Evolutionary conservation across 2,329 filamentous ascomycete genomes (phyloP), one percentile per base, ranked within the genome.

Genomic region (Fusarium nanum): DNA sequence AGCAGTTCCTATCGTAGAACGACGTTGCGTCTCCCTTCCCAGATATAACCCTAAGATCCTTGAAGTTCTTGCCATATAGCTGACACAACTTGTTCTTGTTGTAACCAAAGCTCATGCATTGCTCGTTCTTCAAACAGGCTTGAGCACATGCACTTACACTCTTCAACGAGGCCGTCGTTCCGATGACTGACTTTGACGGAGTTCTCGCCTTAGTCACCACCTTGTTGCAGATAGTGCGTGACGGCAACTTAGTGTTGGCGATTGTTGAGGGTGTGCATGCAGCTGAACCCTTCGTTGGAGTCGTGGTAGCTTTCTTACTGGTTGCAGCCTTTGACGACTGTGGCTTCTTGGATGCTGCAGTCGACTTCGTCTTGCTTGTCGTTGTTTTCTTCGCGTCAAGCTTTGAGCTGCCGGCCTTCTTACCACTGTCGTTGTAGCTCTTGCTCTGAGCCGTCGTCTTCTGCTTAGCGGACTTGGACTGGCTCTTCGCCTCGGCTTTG

Each of bases 61-160:
- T 56, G 22, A 63, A 12, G 4, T 20, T 37, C n/a, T 47, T 62
- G 7, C 32, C 27, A 3, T 63, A 63, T 0, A 63, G 14, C 2
- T 42, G 57, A 30, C 60, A 63, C 3, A 23, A 9, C 6, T 47
- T 56, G 7, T 28, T 16, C 20, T 18, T 22, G 25, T 27, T 27
- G 14, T 56, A 56, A 5, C 34, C 44, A 5, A 67, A 67, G 9
- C 64, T 55, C 12, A 55, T 7, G 18, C 64, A 66, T 13, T 56
- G 37, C 13, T 11, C 27, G 7, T 30, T 66, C 28, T 66, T 61
- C 2, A 56, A 6, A 4, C 62, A 61, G 0, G n/a, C 41, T 6
- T 53, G 22, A 3, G 45, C 50, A 11, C 56, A 67, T 20, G 45
- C 34, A 7, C 13, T 8, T 5, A 42, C 25, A 7, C 8, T 40